Conservation (phyloP, 116 monocot genomes). For the Zostera marina region DNA sequence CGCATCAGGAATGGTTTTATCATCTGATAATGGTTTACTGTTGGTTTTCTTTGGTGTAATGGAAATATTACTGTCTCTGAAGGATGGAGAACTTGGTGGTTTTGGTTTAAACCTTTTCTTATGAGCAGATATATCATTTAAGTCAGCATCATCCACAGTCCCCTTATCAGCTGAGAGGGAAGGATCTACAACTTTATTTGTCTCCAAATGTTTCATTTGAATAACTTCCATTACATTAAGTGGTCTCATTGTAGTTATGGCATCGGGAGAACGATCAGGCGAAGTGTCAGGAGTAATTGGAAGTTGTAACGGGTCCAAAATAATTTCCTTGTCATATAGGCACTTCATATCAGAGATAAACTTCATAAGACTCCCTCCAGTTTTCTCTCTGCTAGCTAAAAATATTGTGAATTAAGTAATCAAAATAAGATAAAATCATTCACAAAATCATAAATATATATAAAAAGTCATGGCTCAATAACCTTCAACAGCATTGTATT, state of each 20-base stretch:
- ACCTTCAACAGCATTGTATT: background rate
- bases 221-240: slow-evolving; percentile 21
- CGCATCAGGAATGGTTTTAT: background rate
- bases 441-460: background rate
- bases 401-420: slow-evolving; percentile 1
- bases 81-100: background rate
- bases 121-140: background rate
- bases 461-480: background rate
- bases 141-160: background rate
- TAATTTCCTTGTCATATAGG: slow-evolving; percentile 21
- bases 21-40: background rate
- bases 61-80: background rate
- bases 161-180: background rate
- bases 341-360: slow-evolving; percentile 18
- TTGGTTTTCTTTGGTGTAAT: background rate
- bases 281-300: slow-evolving; percentile 12
- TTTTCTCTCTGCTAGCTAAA: slow-evolving; percentile 12
- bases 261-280: background rate
- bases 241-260: slow-evolving; percentile 1
- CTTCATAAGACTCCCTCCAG: slow-evolving; percentile 12
- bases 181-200: slow-evolving; percentile 5
- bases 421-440: background rate
- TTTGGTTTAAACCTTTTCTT: too few species aligned
- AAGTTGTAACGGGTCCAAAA: slow-evolving; percentile 17
- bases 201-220: slow-evolving; percentile 13